phyloP scores from a whole-genome alignment of 129 eudicot genomes.

The Saposhnikovia divaricata region DNA sequence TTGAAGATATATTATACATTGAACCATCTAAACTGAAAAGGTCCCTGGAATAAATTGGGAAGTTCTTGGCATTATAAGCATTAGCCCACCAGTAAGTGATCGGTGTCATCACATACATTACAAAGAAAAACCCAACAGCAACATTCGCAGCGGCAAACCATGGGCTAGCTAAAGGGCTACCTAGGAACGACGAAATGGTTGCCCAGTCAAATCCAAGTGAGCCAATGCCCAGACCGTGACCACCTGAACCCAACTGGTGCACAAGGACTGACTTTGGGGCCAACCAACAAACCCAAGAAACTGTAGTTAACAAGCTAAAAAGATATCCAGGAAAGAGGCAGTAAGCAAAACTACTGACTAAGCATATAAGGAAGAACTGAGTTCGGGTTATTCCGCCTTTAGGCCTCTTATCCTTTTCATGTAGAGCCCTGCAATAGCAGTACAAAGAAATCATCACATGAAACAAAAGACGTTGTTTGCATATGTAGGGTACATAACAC shows the following conservation, averaged over 20 bases:
- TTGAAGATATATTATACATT: constrained; percentile 29
- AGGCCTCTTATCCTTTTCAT: constrained; percentile 33
- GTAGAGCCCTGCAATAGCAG: constrained; percentile 44
- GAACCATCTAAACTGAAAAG: no score
- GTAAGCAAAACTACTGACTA: constrained; percentile 25
- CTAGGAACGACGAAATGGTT: constrained; percentile 22
- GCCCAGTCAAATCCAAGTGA: constrained; percentile 40
- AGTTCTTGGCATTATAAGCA: constrained; percentile 34
- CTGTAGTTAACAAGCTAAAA: no score
- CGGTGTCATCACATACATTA: constrained; percentile 34
- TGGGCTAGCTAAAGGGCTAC: constrained; percentile 41
- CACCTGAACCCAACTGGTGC: constrained; percentile 51
- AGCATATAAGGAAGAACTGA: constrained; percentile 32
- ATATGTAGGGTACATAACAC: no score
- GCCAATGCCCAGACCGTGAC: constrained; percentile 38
- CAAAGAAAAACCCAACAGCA: constrained; percentile 26
- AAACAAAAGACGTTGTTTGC: no score
- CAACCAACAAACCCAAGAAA: constrained; percentile 42
- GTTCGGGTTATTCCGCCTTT: constrained; percentile 27
- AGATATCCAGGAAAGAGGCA: no score
- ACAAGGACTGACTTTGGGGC: constrained; percentile 23
- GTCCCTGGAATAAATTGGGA: constrained; percentile 41
- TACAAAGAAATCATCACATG: no score
- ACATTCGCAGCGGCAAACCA: constrained; percentile 31
- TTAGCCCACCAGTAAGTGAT: constrained; percentile 32